phyloP scores from a whole-genome alignment of 1,139 yeast genomes.

The Magnusiomyces tetraspermus region DNA sequence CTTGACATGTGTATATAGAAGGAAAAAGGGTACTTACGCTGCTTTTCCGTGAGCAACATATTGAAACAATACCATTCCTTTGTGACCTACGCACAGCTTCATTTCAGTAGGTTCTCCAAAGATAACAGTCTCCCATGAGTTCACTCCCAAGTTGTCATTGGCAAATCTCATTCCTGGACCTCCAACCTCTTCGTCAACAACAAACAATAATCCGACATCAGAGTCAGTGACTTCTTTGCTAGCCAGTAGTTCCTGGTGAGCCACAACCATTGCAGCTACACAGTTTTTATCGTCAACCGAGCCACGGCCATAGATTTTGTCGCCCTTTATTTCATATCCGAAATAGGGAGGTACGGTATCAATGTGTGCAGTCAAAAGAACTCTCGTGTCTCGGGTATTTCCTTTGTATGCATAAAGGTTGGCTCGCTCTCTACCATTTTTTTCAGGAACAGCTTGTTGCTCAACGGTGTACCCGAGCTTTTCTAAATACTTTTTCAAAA shows the following conservation, averaged over 20 bases:
- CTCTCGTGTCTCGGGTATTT: slow-evolving; percentile 37
- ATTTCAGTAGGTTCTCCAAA: slow-evolving; percentile 72
- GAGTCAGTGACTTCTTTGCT: slow-evolving; percentile 39
- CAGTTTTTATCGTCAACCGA: slow-evolving; percentile 54
- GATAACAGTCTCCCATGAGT: slow-evolving; percentile 49
- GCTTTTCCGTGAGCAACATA: slow-evolving; percentile 47
- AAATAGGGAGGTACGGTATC: slow-evolving; percentile 82
- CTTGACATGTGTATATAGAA: too few species aligned
- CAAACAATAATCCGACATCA: slow-evolving; percentile 51
- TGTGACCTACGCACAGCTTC: slow-evolving; percentile 62
- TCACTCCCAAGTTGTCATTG: slow-evolving; percentile 33
- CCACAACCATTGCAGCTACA: slow-evolving; percentile 46
- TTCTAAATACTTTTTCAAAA: slow-evolving; percentile 34
- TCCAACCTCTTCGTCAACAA: slow-evolving; percentile 59
- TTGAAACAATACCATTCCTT: slow-evolving; percentile 42
- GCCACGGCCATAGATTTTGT: slow-evolving; percentile 54
- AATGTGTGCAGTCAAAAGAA: slow-evolving; percentile 65
- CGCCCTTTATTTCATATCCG: slow-evolving; percentile 57
- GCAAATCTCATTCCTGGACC: slow-evolving; percentile 55
- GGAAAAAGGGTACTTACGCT: slow-evolving; percentile 24
- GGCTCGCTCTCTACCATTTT: slow-evolving; percentile 30
- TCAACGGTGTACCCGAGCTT: slow-evolving; percentile 46
- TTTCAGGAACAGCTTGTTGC: slow-evolving; percentile 33
- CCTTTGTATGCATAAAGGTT: slow-evolving; percentile 55
- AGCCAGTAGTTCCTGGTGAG: slow-evolving; percentile 40